Evolutionary conservation across 352 stramenopile genomes (phyloP), one percentile per base, ranked within the genome.

Genomic region (Albugo candida): DNA sequence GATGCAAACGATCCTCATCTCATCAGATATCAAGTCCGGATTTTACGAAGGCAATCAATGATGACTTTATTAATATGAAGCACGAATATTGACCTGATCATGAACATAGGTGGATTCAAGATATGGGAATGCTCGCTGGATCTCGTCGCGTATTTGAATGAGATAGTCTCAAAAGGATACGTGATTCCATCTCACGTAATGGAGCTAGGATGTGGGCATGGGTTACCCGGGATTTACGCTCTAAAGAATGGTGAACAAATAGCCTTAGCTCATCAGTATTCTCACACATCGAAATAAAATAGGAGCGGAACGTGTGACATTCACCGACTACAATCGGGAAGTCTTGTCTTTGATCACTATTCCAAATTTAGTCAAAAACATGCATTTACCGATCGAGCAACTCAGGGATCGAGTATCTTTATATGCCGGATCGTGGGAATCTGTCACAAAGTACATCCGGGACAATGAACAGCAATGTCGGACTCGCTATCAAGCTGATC

Each of bases 301-400:
- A 83, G 68, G 75, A 0, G 78, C 75, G 0, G n/a, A 66, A 11
- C 49, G 68, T 11, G 76, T 88, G 8, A 55, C 71, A 44, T 91
- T 91, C 51, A 83, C 74, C 51, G 78, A 91, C 58, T 91, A 91
- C 58, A 91, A 91, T 53, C 84, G 83, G 49, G 78, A 91, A 51
- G 78, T 91, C 42, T 63, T 91, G 37, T 75, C 84, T 59, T 70
- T 88, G 47, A 82, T 76, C 41, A 88, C 78, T 46, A 81, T 70
- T 35, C 78, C 75, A 12, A 91, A 91, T 45, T 67, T 85, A 24
- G 34, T 61, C n/a, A 55, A 48, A 13, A 85, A 85, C 53, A 10
- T 8, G 8, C 24, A 31, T 10, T 10, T 31, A 31, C 24, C 24
- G 24, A 8, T 31, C 24, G 24, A 31, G 3, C 24, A 31, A 8